phyloP scores from a whole-genome alignment of 768 basidiomycete species.

The Gymnopilus dilepis region DNA sequence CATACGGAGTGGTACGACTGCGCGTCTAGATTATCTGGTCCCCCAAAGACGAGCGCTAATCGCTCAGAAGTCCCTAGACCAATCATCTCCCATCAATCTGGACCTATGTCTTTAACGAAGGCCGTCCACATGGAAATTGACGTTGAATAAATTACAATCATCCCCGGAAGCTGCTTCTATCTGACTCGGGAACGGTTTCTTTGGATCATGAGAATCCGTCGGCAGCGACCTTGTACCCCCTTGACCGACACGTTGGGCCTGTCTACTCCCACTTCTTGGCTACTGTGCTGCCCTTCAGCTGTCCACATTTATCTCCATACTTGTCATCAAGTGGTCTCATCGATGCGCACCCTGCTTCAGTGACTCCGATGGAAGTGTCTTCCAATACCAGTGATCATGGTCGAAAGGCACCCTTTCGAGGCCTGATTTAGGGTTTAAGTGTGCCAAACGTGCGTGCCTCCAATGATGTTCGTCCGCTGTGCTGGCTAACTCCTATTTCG shows the following conservation, averaged over 20 bases:
- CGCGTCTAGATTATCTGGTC: background rate
- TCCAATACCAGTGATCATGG: background rate
- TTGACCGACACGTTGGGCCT: background rate
- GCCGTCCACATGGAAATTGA: background rate
- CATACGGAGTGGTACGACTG: background rate
- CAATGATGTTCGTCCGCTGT: background rate
- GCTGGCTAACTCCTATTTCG: background rate
- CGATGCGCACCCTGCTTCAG: slow-evolving; percentile 3
- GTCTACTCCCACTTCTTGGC: background rate
- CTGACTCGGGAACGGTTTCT: slow-evolving; percentile 21
- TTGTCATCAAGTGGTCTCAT: background rate
- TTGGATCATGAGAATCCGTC: slow-evolving; percentile 3
- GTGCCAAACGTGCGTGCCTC: background rate
- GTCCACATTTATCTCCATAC: background rate
- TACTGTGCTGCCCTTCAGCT: background rate
- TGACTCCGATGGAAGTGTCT: background rate
- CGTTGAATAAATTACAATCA: background rate
- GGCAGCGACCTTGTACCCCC: background rate
- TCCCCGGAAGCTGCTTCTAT: background rate
- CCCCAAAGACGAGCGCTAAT: background rate
- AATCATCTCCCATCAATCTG: background rate
- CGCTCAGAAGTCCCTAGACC: background rate
- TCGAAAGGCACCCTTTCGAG: background rate
- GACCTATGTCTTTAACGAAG: background rate
- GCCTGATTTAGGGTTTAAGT: background rate